phyloP scores from a whole-genome alignment of 2,329 filamentous ascomycete species.

The Cladosporium sp. region DNA sequence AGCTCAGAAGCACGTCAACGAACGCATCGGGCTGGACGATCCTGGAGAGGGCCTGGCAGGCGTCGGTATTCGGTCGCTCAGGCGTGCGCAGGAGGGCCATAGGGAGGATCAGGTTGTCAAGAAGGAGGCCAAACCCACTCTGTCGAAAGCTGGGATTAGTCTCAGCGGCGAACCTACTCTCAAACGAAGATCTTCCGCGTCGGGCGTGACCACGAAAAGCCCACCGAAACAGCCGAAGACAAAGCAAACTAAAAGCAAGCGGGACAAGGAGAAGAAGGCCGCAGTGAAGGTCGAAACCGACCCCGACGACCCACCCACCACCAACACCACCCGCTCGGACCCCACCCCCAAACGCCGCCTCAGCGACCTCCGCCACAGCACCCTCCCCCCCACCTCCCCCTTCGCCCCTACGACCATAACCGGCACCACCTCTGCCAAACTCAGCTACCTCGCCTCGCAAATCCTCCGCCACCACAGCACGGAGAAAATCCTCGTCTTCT shows the following conservation, averaged over 20 bases:
- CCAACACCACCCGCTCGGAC: neutral
- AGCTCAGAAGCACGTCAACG: slow-evolving; percentile 51
- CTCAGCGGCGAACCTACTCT: slow-evolving; percentile 33
- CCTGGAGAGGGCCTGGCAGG: slow-evolving; percentile 28
- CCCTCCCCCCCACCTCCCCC: slow-evolving; percentile 37
- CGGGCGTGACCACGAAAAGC: neutral
- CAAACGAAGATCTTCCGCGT: slow-evolving; percentile 18
- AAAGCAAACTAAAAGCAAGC: neutral
- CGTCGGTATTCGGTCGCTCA: slow-evolving; percentile 24
- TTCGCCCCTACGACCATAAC: slow-evolving; percentile 57
- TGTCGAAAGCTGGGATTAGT: slow-evolving; percentile 34
- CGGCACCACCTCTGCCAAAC: slow-evolving; percentile 80
- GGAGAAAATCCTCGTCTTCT: slow-evolving; percentile 90
- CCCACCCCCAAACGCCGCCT: neutral
- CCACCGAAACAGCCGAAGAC: neutral
- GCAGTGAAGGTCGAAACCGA: neutral
- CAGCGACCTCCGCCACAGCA: slow-evolving; percentile 10
- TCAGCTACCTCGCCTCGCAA: slow-evolving; percentile 75
- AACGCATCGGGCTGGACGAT: slow-evolving; percentile 21
- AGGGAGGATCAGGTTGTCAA: slow-evolving; percentile 16
- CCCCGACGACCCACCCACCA: neutral
- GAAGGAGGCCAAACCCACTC: slow-evolving; percentile 16
- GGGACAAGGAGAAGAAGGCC: neutral
- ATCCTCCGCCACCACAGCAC: slow-evolving; percentile 60
- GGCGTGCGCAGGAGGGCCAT: slow-evolving; percentile 15